Percentiles rank a stretch among this genome's conserved stretches.
phyloP scores from a whole-genome alignment of 108 stramenopile genomes.

The Cyclotella choctawhatcheeana region DNA sequence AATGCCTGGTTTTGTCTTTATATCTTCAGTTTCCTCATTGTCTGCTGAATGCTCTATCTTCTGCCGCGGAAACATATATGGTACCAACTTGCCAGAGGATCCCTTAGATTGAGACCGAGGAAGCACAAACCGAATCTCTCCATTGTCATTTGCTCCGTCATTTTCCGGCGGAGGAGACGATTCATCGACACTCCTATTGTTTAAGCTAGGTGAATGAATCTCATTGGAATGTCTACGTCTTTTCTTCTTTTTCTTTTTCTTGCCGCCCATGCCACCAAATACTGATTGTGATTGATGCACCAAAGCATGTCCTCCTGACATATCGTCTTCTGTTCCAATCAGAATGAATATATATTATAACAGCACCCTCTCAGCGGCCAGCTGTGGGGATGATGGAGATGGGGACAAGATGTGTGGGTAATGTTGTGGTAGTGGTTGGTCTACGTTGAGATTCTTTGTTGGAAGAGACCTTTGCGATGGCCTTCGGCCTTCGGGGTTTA shows the following conservation, averaged over 20 bases:
- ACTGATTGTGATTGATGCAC: slow-evolving; percentile 9
- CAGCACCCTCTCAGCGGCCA: too few species aligned
- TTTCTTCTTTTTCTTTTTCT: slow-evolving; percentile 29
- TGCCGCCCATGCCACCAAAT: slow-evolving; percentile 28
- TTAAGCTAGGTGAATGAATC: not conserved
- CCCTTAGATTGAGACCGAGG: slow-evolving; percentile 16
- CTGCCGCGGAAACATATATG: slow-evolving; percentile 25
- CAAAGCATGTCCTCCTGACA: too few species aligned
- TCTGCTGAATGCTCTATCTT: not conserved
- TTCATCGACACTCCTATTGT: not conserved
- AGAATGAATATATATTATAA: too few species aligned
- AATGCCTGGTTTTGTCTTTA: not conserved
- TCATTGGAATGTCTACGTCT: not conserved
- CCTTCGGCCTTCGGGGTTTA: too few species aligned
- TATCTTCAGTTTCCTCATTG: not conserved
- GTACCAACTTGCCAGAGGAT: slow-evolving; percentile 13
- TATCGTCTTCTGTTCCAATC: too few species aligned
- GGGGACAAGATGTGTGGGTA: too few species aligned
- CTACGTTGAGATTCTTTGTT: too few species aligned
- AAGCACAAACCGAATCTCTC: slow-evolving; percentile 36
- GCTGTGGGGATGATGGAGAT: too few species aligned
- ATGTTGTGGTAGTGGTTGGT: too few species aligned
- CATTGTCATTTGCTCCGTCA: slow-evolving; percentile 1
- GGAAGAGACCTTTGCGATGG: too few species aligned
- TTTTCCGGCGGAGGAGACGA: not conserved